Conservation (phyloP, 768 basidiomycete genomes). For the Amanita jacksonii region DNA sequence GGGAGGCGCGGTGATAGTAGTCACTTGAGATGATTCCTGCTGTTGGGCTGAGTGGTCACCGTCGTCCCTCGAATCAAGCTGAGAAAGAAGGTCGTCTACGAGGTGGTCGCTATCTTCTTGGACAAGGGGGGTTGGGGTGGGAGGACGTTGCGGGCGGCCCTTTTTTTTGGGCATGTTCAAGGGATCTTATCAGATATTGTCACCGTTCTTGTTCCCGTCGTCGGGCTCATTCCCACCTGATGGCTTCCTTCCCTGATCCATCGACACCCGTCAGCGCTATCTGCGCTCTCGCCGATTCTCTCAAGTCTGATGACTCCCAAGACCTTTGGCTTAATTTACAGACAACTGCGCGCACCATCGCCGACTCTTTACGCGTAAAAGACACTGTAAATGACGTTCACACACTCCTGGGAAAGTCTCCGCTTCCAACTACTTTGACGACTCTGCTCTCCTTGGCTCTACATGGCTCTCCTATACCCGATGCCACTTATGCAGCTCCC, state of each 20-base stretch:
- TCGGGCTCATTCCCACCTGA: neutral
- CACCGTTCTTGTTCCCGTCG: neutral
- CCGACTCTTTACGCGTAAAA: slow-evolving; percentile 39
- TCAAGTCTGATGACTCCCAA: slow-evolving; percentile 2
- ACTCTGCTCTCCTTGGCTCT: slow-evolving; percentile 50
- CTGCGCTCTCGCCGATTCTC: neutral
- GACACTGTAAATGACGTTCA: slow-evolving; percentile 60
- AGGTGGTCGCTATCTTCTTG: slow-evolving; percentile 44
- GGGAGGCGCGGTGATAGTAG: slow-evolving; percentile 18
- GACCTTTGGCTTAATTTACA: slow-evolving; percentile 5
- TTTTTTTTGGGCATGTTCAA: slow-evolving; percentile 29
- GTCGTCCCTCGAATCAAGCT: slow-evolving; percentile 56
- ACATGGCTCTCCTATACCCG: slow-evolving; percentile 36
- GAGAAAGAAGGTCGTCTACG: slow-evolving; percentile 66
- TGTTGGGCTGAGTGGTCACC: slow-evolving; percentile 26
- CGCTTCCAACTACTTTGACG: slow-evolving; percentile 56
- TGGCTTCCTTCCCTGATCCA: neutral
- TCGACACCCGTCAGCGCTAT: slow-evolving; percentile 1
- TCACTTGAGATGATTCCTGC: slow-evolving; percentile 38
- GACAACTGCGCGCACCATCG: neutral
- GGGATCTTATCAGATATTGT: neutral
- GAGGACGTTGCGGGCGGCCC: slow-evolving; percentile 20
- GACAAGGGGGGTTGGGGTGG: slow-evolving; percentile 19
- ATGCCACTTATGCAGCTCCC: slow-evolving; percentile 35
- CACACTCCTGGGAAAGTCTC: slow-evolving; percentile 53